Percentiles rank a stretch among this genome's conserved stretches.
These are phyloP conservation scores for Fraxinus platypoda DNA, from an alignment of 305 asterid species.

Conservation along the genomic window DNA sequence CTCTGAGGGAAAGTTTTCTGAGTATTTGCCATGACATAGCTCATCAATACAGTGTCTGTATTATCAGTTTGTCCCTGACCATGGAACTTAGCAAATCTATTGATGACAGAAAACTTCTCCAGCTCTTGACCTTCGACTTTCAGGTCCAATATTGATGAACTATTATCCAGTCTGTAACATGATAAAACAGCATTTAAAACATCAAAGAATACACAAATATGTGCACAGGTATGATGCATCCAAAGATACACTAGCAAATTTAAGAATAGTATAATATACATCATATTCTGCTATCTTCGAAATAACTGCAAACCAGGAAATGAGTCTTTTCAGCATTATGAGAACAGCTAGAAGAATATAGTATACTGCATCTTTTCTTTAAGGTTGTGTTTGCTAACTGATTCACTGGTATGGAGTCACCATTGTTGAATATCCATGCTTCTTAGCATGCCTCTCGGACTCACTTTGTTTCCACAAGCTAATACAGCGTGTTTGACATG, in stretches of 20 bases:
- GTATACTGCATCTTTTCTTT: not conserved
- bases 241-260: not conserved
- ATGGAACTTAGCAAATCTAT: conserved; percentile 82
- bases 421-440: not conserved
- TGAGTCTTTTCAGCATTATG: not conserved
- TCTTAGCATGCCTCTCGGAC: not conserved
- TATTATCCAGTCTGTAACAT: conserved; percentile 64
- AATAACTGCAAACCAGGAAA: not conserved
- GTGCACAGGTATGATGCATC: not conserved
- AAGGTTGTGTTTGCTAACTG: not conserved
- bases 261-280: not conserved
- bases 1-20: conserved; percentile 59
- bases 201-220: not conserved
- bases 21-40: conserved; percentile 34
- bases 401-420: not conserved
- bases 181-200: not conserved
- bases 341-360: not conserved
- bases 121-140: conserved; percentile 78
- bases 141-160: conserved; percentile 64
- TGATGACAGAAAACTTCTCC: conserved; percentile 80
- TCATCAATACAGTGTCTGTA: conserved; percentile 43
- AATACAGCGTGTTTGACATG: not conserved
- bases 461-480: not conserved
- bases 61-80: conserved; percentile 70
- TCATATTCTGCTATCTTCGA: not conserved